A percentile compares a stretch with the other conserved stretches of the same genome.
These are phyloP conservation scores for Staphylotrichum tortipilum DNA, from an alignment of 495 filamentous ascomycete species.

Conservation along the genomic window DNA sequence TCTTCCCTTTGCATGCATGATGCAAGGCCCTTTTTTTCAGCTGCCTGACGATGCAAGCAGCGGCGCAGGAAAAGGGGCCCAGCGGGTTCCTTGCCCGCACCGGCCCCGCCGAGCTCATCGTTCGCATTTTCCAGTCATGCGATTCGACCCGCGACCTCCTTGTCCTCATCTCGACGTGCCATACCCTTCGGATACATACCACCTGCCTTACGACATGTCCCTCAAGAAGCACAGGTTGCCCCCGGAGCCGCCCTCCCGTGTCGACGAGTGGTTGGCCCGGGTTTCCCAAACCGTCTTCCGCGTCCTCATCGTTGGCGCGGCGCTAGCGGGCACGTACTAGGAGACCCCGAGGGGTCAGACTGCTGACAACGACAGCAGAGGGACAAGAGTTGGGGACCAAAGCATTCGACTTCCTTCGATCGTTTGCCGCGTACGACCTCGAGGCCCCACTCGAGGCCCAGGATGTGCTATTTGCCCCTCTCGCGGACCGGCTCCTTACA, in stretches of 20 bases:
- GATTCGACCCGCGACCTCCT: not conserved
- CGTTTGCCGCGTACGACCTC: not conserved
- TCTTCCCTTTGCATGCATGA: too few relatives aligned
- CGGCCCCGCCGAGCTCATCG: not conserved
- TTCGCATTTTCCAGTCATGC: not conserved
- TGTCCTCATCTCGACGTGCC: not conserved
- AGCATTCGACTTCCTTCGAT: not conserved
- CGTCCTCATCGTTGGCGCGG: not conserved
- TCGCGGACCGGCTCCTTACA: not conserved
- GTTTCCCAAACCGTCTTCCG: not conserved
- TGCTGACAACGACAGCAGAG: not conserved
- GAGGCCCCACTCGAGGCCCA: not conserved
- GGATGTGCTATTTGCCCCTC: not conserved
- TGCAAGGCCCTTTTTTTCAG: too few relatives aligned
- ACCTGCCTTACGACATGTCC: too few relatives aligned
- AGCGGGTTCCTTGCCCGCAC: not conserved
- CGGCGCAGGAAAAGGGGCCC: too few relatives aligned
- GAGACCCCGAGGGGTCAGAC: not conserved
- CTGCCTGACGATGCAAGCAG: too few relatives aligned
- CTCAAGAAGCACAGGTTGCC: too few relatives aligned
- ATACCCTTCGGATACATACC: not conserved
- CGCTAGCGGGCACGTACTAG: not conserved
- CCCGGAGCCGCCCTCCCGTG: not conserved
- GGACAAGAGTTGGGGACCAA: not conserved
- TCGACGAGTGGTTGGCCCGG: not conserved